Evolutionary conservation across 257 asterid species (phyloP), one percentile per base, ranked within the genome.

Genomic region (Rhazya stricta): DNA sequence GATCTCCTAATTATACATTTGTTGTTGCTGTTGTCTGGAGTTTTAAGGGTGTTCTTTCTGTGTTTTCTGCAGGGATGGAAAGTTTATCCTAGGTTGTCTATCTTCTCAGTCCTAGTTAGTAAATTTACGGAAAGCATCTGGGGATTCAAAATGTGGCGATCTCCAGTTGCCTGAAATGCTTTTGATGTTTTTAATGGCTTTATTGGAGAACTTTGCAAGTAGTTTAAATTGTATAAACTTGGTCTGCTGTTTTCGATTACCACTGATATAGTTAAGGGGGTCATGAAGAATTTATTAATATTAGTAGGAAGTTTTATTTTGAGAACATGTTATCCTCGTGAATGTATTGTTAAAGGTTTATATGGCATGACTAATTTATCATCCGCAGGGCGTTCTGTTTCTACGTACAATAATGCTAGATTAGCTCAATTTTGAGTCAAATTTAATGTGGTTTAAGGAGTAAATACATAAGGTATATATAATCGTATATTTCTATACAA

Each of bases 91-190:
- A 6, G 32, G 41, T 43, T 12, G 65, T 23, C 62, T 15, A 41
- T 54, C 29, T 42, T 46, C 32, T 3, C 4, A 10, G 18, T 45
- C 45, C 48, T 19, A 65, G 30, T 65, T 36, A n/a, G 41, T 2
- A 23, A 45, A 41, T 69, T 46, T 69, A 32, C 53, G 23, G 76
- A 65, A 69, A 63, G 13, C 53, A 58, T 56, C 76, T 1, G 63
- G 34, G 69, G 65, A 46, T 32, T 60, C 9, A 45, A 42, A 43
- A 42, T 19, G 30, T 25, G 29, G 58, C 3, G 51, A 56, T 45
- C 5, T 30, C 21, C 76, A n/a, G 57, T 65, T 69, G 57, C 71
- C 39, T 43, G 15, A 23, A 51, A 42, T 43, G 32, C 70, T 57
- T 21, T 9, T 51, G n/a, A 58, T 7, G 45, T 4, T 60, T 21